Evolutionary conservation across 2,329 filamentous ascomycete genomes (phyloP).

Genomic region (Exophiala sp.): DNA sequence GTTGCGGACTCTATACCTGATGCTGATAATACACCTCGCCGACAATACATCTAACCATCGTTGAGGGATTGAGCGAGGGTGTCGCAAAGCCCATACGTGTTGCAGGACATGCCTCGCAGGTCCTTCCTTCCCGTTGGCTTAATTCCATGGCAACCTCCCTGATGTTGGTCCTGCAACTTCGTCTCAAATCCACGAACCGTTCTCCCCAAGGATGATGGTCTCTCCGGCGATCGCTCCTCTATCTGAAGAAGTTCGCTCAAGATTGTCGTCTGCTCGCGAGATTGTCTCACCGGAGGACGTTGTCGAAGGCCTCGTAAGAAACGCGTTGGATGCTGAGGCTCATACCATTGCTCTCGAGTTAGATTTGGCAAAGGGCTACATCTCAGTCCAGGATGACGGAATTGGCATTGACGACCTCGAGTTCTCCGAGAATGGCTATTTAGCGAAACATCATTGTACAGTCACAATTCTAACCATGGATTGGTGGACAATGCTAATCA

Average conservation of each 20-base stretch:
- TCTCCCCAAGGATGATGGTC: slow-evolving; percentile 2
- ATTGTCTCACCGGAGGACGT: slow-evolving; percentile 73
- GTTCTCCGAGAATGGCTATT: slow-evolving; percentile 47
- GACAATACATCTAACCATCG: no score
- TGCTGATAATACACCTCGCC: no score
- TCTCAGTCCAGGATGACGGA: slow-evolving; percentile 81
- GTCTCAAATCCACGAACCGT: background rate
- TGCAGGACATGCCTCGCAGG: slow-evolving; percentile 1
- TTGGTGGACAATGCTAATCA: slow-evolving; percentile 14
- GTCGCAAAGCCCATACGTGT: slow-evolving; percentile 2
- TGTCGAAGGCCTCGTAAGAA: slow-evolving; percentile 69
- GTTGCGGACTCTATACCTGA: no score
- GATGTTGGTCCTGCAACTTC: slow-evolving; percentile 1
- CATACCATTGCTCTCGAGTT: slow-evolving; percentile 65
- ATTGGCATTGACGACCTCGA: slow-evolving; percentile 69
- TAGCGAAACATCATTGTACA: slow-evolving; percentile 61
- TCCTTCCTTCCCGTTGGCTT: background rate
- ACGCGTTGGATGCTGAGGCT: slow-evolving; percentile 77
- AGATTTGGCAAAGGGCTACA: slow-evolving; percentile 72
- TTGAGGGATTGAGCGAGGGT: no score
- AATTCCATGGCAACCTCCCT: slow-evolving; percentile 11
- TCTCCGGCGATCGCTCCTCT: slow-evolving; percentile 10
- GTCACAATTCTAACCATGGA: slow-evolving; percentile 7
- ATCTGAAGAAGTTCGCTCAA: slow-evolving; percentile 33
- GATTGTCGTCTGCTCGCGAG: slow-evolving; percentile 79